These are phyloP conservation scores for Cutaneotrichosporon curvatum DNA, from an alignment of 1,284 basidiomycete species.

Conservation along the genomic window DNA sequence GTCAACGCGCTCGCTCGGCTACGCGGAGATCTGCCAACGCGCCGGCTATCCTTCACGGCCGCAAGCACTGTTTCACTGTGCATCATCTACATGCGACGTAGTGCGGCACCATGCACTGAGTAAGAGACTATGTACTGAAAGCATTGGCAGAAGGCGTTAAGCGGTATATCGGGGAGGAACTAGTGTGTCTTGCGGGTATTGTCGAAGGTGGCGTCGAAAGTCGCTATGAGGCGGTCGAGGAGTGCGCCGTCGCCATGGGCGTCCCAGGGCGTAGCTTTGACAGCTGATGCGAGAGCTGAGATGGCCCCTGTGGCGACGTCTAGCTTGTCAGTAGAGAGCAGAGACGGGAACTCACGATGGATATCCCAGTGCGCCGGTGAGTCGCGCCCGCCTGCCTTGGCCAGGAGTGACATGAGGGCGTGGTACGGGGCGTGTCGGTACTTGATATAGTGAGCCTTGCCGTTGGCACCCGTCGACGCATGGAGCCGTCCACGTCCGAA, in stretches of 20 bases:
- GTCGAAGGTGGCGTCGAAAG: slow-evolving; percentile 10
- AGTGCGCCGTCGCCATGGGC: slow-evolving; percentile 1
- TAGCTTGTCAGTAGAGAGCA: not conserved
- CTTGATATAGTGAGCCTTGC: slow-evolving; percentile 38
- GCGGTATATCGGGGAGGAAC: no score
- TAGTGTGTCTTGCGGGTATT: no score
- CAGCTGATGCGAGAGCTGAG: slow-evolving; percentile 1
- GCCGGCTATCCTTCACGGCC: no score
- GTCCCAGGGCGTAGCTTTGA: slow-evolving; percentile 3
- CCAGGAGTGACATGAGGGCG: slow-evolving; percentile 35
- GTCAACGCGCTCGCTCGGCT: no score
- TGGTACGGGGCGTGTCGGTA: slow-evolving; percentile 42
- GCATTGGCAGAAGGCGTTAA: no score
- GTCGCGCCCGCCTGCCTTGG: slow-evolving; percentile 29
- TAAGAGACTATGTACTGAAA: no score
- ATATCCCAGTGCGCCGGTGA: slow-evolving; percentile 40
- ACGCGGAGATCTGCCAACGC: no score
- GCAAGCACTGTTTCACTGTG: no score
- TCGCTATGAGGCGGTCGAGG: not conserved
- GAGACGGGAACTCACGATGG: slow-evolving; percentile 27
- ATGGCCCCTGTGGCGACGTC: slow-evolving; percentile 11
- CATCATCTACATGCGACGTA: no score
- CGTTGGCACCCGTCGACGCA: slow-evolving; percentile 18
- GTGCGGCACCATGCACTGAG: no score
- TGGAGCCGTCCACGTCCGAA: slow-evolving; percentile 10